A percentile compares a stretch with the other conserved stretches of the same genome.
These are phyloP conservation scores for Alternaria angustiovoidea DNA, from an alignment of 2,329 filamentous ascomycete genomes.

Conservation along the genomic window DNA sequence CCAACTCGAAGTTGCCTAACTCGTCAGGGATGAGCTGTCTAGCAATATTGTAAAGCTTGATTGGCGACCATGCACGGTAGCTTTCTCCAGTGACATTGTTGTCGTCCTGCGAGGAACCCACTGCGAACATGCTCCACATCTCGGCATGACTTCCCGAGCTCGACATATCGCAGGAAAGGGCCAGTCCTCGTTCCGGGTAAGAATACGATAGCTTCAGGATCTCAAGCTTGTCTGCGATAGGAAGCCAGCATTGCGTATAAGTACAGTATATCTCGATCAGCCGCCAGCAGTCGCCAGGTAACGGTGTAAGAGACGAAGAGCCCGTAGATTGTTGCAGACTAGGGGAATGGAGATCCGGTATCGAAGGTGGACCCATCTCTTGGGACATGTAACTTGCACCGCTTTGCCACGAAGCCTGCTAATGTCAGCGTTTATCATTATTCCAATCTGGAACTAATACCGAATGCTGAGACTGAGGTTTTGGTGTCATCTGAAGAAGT, in stretches of 20 bases:
- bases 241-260: constrained; percentile 79
- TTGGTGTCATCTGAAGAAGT: constrained; percentile 14
- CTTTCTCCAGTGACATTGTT: neutral
- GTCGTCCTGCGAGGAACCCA: constrained; percentile 42
- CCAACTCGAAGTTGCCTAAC: constrained; percentile 41
- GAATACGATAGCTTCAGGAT: constrained; percentile 65
- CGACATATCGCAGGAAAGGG: constrained; percentile 32
- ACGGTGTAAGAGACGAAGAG: constrained; percentile 40
- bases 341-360: constrained; percentile 26
- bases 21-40: constrained; percentile 40
- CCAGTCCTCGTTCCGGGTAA: constrained; percentile 57
- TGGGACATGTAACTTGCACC: constrained; percentile 1
- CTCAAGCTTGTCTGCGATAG: constrained; percentile 72
- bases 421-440: neutral
- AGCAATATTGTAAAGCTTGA: constrained; percentile 33
- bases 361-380: neutral
- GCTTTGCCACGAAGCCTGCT: constrained; percentile 10
- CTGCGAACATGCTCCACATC: constrained; percentile 55
- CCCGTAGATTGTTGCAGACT: constrained; percentile 1
- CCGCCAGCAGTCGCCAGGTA: constrained; percentile 68
- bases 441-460: neutral
- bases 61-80: constrained; percentile 8
- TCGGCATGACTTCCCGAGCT: constrained; percentile 52
- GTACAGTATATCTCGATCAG: constrained; percentile 64
- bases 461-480: constrained; percentile 13